These are phyloP conservation scores for Xylariaceae sp. DNA, from an alignment of 2,329 filamentous ascomycete species.

Conservation along the genomic window DNA sequence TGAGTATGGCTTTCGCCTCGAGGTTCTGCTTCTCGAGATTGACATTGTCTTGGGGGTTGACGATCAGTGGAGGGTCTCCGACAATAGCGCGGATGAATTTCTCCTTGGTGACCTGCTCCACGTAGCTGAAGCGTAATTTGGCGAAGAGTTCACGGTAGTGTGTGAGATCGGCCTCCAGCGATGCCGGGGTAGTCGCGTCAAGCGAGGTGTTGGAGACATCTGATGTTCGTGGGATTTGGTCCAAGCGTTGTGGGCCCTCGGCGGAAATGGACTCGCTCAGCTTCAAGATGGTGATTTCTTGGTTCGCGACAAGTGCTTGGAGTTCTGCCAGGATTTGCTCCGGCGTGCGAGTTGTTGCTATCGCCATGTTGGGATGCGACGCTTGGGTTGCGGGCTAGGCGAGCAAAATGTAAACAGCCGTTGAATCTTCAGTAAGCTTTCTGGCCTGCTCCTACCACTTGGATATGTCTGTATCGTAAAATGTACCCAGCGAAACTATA, in stretches of 20 bases:
- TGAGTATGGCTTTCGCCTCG: constrained; percentile 67
- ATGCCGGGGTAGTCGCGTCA: constrained; percentile 65
- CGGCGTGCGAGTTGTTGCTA: constrained; percentile 29
- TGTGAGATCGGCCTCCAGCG: constrained; percentile 73
- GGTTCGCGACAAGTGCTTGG: constrained; percentile 47
- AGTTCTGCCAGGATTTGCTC: constrained; percentile 44
- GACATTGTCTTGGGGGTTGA: constrained; percentile 75
- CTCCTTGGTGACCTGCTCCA: constrained; percentile 98
- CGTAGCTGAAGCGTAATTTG: constrained; percentile 93
- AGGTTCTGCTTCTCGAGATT: constrained; percentile 65
- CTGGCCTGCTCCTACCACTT: no score
- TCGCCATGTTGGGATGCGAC: constrained; percentile 2
- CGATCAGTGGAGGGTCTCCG: constrained; percentile 80
- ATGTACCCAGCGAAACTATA: no score
- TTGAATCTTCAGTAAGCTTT: no score
- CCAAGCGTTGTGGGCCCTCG: constrained; percentile 37
- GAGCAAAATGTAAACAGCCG: no score
- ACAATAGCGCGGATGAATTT: constrained; percentile 93
- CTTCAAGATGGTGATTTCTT: constrained; percentile 67
- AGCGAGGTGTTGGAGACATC: constrained; percentile 63
- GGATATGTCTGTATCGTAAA: no score
- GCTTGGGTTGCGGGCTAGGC: not conserved
- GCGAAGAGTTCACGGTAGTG: constrained; percentile 96
- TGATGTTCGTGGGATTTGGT: constrained; percentile 55
- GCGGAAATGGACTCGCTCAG: constrained; percentile 69